phyloP scores from a whole-genome alignment of 768 basidiomycete genomes.

The Leucosporidium yakuticum region DNA sequence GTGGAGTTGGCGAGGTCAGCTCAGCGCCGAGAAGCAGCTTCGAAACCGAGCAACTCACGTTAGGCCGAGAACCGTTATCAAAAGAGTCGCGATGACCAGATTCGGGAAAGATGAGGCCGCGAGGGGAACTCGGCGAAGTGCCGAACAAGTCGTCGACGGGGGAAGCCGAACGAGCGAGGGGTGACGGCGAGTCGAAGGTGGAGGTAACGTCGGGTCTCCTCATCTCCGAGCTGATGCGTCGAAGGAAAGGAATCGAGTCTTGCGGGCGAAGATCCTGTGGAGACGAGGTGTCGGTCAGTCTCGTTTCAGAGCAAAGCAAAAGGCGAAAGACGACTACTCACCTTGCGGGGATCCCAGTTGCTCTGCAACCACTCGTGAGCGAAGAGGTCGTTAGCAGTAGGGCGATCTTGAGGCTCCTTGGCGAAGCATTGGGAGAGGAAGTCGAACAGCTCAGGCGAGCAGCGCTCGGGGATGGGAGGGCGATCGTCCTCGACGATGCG shows the following conservation, averaged over 20 bases:
- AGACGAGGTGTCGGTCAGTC: not conserved
- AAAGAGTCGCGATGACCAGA: not conserved
- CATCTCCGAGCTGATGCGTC: constrained; percentile 77
- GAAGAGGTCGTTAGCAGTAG: constrained; percentile 73
- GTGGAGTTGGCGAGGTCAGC: not conserved
- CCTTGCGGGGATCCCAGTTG: constrained; percentile 73
- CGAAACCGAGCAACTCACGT: too few species aligned
- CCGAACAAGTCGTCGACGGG: constrained; percentile 8
- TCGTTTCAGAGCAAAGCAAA: not conserved
- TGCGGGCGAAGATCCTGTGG: constrained; percentile 73
- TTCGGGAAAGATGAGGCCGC: not conserved
- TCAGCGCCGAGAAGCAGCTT: not conserved
- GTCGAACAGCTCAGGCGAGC: constrained; percentile 66
- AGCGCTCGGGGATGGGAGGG: constrained; percentile 75
- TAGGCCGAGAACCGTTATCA: not conserved
- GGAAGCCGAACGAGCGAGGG: constrained; percentile 13
- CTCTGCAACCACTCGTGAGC: constrained; percentile 86
- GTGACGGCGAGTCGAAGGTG: constrained; percentile 2
- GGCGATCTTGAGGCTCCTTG: constrained; percentile 77
- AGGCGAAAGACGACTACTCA: constrained; percentile 42
- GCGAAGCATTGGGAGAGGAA: constrained; percentile 84
- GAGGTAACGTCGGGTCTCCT: constrained; percentile 43
- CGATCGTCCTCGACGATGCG: constrained; percentile 83
- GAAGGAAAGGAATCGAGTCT: constrained; percentile 90
- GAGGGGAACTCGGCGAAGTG: not conserved